These are phyloP conservation scores for Suhomyces xylopsoci DNA, from an alignment of 805 yeast genomes.

Conservation along the genomic window DNA sequence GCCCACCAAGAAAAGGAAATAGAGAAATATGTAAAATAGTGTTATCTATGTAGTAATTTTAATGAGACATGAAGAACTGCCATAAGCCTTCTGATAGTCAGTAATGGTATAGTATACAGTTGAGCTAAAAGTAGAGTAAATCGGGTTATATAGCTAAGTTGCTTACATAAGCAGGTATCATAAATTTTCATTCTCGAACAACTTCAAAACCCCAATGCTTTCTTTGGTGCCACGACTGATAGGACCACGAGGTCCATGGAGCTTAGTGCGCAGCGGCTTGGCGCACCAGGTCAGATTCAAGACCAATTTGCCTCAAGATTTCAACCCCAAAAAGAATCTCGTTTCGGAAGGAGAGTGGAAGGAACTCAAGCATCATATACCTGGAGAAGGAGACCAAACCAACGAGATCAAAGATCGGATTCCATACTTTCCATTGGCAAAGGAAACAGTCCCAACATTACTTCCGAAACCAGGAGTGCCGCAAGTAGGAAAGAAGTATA, in stretches of 20 bases:
- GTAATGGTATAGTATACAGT: background rate
- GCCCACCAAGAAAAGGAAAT: conserved; percentile 14
- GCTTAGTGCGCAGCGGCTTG: background rate
- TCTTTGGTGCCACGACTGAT: conserved; percentile 1
- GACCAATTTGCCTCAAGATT: conserved; percentile 29
- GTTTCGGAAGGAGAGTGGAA: conserved; percentile 42
- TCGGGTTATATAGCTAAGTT: no score
- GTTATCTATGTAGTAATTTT: background rate
- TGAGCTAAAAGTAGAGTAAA: background rate
- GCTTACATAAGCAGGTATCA: background rate
- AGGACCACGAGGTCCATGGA: background rate
- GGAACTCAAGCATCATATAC: conserved; percentile 48
- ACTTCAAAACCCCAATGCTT: background rate
- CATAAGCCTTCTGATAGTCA: background rate
- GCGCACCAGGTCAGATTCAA: conserved; percentile 14
- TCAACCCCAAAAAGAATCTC: conserved; percentile 26
- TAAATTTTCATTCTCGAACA: background rate
- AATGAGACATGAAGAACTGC: background rate
- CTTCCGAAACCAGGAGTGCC: conserved; percentile 80
- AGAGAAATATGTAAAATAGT: background rate
- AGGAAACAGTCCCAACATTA: conserved; percentile 61
- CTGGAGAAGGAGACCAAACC: conserved; percentile 46
- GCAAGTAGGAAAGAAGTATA: conserved; percentile 53
- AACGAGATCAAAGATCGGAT: conserved; percentile 55
- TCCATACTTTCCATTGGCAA: conserved; percentile 64